These are phyloP conservation scores for Juglanconis oblonga DNA, from an alignment of 2,329 filamentous ascomycete species.

Conservation along the genomic window DNA sequence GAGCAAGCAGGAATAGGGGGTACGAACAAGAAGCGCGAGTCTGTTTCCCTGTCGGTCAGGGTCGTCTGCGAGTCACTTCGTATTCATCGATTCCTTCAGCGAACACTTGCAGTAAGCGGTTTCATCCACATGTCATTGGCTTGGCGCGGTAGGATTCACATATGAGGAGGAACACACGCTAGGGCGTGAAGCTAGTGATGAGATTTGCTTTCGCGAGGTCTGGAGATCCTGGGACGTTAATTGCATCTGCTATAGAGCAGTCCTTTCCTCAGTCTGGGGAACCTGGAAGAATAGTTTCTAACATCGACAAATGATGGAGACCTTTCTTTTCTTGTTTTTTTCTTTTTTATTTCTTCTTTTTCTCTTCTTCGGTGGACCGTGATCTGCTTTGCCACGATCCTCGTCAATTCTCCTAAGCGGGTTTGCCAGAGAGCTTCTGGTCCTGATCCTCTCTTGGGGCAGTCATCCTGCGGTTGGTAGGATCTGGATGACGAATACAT, in stretches of 20 bases:
- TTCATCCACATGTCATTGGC: not conserved
- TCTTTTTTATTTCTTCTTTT: not conserved
- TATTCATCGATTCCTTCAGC: conserved; percentile 1
- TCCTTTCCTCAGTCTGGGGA: not conserved
- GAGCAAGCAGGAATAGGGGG: not conserved
- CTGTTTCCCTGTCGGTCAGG: not conserved
- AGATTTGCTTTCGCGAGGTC: not conserved
- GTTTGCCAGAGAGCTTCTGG: no score
- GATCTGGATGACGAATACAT: not conserved
- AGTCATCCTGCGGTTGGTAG: not conserved
- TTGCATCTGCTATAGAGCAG: conserved; percentile 2
- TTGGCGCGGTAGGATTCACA: not conserved
- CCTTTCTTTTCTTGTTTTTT: not conserved
- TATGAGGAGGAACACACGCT: not conserved
- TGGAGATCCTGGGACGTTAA: not conserved
- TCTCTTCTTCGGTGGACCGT: not conserved
- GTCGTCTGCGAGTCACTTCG: not conserved
- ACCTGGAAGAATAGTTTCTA: not conserved
- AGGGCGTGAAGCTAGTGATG: not conserved
- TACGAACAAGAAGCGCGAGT: not conserved
- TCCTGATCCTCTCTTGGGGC: no score
- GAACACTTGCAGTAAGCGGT: not conserved
- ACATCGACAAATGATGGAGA: not conserved
- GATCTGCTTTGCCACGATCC: no score
- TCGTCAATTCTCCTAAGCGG: no score